phyloP scores from a whole-genome alignment of 306 rosid genomes.

The Quercus alba region DNA sequence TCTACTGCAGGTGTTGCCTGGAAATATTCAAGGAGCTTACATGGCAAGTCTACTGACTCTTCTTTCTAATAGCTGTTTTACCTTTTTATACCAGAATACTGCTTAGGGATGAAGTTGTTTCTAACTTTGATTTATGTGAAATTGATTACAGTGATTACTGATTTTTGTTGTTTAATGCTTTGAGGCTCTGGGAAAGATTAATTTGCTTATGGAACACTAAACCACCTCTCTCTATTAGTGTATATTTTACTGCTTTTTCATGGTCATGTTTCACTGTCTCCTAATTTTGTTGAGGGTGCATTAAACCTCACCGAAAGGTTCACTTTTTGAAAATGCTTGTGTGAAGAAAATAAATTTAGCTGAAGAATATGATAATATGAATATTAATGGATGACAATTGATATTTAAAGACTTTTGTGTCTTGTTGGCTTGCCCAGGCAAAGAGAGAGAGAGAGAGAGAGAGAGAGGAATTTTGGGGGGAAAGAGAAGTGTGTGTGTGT shows the following conservation, averaged over 20 bases:
- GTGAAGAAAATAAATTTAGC: too few species aligned
- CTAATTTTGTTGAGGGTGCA: not conserved
- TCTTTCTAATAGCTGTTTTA: not conserved
- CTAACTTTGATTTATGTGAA: not conserved
- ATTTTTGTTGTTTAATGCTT: not conserved
- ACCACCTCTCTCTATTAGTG: not conserved
- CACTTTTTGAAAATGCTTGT: too few species aligned
- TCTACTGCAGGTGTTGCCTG: slow-evolving; percentile 69
- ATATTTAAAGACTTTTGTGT: too few species aligned
- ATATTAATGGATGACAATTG: too few species aligned
- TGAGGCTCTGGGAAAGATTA: not conserved
- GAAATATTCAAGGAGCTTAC: slow-evolving; percentile 84
- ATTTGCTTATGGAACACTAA: not conserved
- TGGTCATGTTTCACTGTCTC: not conserved
- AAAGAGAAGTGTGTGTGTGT: too few species aligned
- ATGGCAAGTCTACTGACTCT: slow-evolving; percentile 43
- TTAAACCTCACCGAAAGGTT: not conserved
- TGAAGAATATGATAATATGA: too few species aligned
- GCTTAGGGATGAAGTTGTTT: not conserved
- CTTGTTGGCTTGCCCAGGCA: too few species aligned
- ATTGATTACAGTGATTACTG: not conserved
- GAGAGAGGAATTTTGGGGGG: too few species aligned
- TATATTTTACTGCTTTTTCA: not conserved
- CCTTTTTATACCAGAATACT: not conserved
- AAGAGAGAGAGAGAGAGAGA: too few species aligned